Percentiles rank a stretch among this genome's conserved stretches.
These are phyloP conservation scores for Oryza coarctata DNA, from an alignment of 176 grass and related monocot genomes.

Conservation along the genomic window DNA sequence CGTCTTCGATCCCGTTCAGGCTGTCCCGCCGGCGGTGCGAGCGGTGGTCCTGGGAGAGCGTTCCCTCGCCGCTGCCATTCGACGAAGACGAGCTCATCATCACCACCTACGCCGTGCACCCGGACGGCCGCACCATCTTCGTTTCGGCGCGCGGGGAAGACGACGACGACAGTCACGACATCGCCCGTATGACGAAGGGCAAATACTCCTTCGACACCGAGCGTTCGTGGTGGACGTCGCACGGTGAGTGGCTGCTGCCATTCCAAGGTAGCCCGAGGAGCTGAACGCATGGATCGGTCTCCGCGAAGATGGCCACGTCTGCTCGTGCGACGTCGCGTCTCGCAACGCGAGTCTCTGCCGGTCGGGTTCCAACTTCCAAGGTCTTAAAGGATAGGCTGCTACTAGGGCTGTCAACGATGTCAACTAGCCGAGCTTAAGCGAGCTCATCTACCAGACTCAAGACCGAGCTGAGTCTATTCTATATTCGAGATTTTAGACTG, in stretches of 20 bases:
- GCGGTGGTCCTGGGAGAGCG: background rate
- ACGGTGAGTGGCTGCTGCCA: background rate
- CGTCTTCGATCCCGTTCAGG: too few relatives aligned
- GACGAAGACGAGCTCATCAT: background rate
- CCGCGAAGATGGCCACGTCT: too few relatives aligned
- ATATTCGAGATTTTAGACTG: too few relatives aligned
- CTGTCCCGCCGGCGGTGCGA: too few relatives aligned
- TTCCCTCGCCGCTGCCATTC: background rate
- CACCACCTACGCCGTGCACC: conserved; percentile 3
- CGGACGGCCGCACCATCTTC: conserved; percentile 25
- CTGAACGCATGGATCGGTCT: too few relatives aligned
- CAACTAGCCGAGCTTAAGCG: too few relatives aligned
- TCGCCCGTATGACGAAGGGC: background rate
- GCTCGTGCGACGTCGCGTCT: too few relatives aligned
- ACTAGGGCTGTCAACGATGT: too few relatives aligned
- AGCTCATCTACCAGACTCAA: too few relatives aligned
- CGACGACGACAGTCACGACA: too few relatives aligned
- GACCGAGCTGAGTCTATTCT: too few relatives aligned
- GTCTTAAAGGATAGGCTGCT: background rate
- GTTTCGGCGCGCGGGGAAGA: background rate
- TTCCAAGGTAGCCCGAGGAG: too few relatives aligned
- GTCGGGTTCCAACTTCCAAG: background rate
- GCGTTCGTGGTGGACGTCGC: background rate
- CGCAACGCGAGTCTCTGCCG: background rate
- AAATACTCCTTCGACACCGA: conserved; percentile 1